Base-by-base conservation (phyloP, 179 eudicot species). In the Silene noctiflora region DNA sequence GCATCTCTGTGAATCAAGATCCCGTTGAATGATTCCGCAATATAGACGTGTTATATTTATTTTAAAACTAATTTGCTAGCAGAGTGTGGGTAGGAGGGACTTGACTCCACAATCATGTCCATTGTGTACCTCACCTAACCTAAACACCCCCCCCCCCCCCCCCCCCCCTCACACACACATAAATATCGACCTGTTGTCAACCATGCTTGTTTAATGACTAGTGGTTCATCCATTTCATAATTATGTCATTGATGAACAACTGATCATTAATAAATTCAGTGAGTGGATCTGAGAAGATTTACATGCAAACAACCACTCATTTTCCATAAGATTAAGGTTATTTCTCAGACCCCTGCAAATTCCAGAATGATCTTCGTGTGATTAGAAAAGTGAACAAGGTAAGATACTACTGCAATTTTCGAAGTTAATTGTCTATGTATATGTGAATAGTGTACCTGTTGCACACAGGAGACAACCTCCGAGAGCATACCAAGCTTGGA, bases 401-500 rank as follows among this genome's bases (percentile, higher is more conserved):
- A 70, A 60, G 14, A 55, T 1, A 55, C 42, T 62, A 19, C 29
- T 22, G 20, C 21, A 68, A 53, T 60, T 44, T 16, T 29, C 22
- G 60, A 22, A 61, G 48, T 59, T 9, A 25, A 60, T 16, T 59
- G 17, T 64, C 22, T 17, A 44, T 62, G 22, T 21, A 53, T 62
- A 76, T 19, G 72, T 44, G n/a, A 24, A 70, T 86, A 10, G 46
- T 56, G 67, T 73, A 95, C 99, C 99, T 85, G 99, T 93, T 75
- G 88, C 98, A 85, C 98, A 91, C 31, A 95, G 85, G 71, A 95
- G 84, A 81, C 99, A 95, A 71, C 99, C 99, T 77, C 98, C 99
- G 60, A 95, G 92, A 76, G 99, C 88, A 81, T 91, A 91, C 97
- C 97, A 95, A 68, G 93, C 99, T 76, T 95, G 86, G 33, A 86